phyloP scores from a whole-genome alignment of 2,329 filamentous ascomycete species.

The Cryphonectria japonica region DNA sequence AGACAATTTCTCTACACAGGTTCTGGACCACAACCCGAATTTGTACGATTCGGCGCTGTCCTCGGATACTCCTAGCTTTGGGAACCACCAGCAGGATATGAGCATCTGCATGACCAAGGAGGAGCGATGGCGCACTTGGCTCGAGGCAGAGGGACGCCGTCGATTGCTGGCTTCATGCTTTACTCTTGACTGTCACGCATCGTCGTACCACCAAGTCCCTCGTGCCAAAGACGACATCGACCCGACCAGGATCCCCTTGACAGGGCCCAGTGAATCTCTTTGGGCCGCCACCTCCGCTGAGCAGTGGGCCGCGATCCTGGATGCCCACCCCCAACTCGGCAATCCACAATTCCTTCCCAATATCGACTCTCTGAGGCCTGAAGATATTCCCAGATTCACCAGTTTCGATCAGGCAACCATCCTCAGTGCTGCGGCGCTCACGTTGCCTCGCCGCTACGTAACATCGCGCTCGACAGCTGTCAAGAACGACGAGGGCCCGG shows the following conservation, averaged over 20 bases:
- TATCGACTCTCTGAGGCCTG: slow-evolving; percentile 42
- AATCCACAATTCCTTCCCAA: slow-evolving; percentile 37
- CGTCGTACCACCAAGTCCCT: slow-evolving; percentile 57
- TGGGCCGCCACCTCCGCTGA: slow-evolving; percentile 54
- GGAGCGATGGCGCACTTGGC: slow-evolving; percentile 56
- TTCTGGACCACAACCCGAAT: slow-evolving; percentile 34
- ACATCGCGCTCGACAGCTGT: slow-evolving; percentile 5
- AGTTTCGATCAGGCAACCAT: slow-evolving; percentile 47
- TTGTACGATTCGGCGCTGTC: slow-evolving; percentile 33
- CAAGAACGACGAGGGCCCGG: slow-evolving; percentile 8
- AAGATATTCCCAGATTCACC: slow-evolving; percentile 41
- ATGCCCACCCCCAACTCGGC: slow-evolving; percentile 35
- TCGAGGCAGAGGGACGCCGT: slow-evolving; percentile 55
- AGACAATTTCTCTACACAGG: slow-evolving; percentile 37
- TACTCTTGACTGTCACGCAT: slow-evolving; percentile 59
- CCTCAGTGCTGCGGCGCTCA: slow-evolving; percentile 44
- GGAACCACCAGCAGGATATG: slow-evolving; percentile 28
- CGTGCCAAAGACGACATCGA: slow-evolving; percentile 45
- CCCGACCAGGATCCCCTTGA: slow-evolving; percentile 49
- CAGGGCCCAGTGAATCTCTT: slow-evolving; percentile 46
- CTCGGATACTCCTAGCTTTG: slow-evolving; percentile 32
- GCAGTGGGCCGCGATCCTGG: slow-evolving; percentile 49
- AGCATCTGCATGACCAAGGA: slow-evolving; percentile 33
- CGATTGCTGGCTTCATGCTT: slow-evolving; percentile 62
- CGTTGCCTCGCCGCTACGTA: slow-evolving; percentile 41